Conservation (phyloP, 345 rosid genomes). For the Pugionium dolabratum region DNA sequence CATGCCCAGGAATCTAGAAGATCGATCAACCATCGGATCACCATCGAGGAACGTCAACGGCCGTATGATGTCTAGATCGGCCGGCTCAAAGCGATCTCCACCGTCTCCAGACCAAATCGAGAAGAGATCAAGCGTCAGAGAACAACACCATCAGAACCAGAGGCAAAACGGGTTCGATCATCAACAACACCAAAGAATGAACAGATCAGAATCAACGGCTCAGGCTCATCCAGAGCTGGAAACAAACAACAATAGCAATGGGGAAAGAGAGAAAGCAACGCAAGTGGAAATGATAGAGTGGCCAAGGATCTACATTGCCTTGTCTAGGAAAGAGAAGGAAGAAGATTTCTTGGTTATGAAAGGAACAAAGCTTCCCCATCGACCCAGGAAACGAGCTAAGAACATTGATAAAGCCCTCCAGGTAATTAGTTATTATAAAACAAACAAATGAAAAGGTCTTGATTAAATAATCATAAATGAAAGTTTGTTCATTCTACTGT, state of each 20-base stretch:
- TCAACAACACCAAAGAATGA: constrained; percentile 34
- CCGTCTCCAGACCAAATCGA: constrained; percentile 52
- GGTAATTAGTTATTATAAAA: constrained; percentile 39
- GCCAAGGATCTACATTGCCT: constrained; percentile 56
- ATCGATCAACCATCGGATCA: constrained; percentile 53
- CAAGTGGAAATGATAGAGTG: constrained; percentile 49
- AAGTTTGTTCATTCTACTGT: constrained; percentile 9
- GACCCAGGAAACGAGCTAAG: constrained; percentile 73
- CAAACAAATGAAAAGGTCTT: not conserved
- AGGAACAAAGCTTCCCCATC: constrained; percentile 68
- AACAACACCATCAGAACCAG: constrained; percentile 39
- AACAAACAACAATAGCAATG: constrained; percentile 20
- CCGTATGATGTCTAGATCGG: constrained; percentile 57
- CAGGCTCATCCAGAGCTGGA: constrained; percentile 35
- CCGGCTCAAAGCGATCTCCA: constrained; percentile 49
- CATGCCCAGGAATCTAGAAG: constrained; percentile 65
- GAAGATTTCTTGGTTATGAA: constrained; percentile 72
- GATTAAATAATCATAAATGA: not conserved
- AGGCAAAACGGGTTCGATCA: constrained; percentile 47
- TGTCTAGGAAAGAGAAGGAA: constrained; percentile 69
- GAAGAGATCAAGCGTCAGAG: constrained; percentile 43
- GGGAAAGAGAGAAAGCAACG: constrained; percentile 40
- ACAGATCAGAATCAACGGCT: constrained; percentile 45
- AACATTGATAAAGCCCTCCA: constrained; percentile 63
- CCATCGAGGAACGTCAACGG: constrained; percentile 45